Conservation (phyloP, 495 filamentous ascomycete genomes). For the Neurospora intermedia region DNA sequence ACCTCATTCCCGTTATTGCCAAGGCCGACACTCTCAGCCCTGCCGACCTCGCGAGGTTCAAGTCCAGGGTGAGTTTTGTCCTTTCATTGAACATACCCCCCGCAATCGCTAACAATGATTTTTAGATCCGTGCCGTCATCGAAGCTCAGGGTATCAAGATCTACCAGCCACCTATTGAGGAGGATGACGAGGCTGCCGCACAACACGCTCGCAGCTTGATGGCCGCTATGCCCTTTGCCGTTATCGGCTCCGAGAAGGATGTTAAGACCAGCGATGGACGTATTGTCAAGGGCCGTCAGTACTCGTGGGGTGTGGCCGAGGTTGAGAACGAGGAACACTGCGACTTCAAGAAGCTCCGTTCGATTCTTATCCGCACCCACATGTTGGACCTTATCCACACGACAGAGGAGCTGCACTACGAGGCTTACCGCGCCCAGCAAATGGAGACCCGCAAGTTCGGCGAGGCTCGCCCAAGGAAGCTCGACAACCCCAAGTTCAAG, state of each 20-base stretch:
- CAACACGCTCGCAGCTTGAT: conserved; percentile 88
- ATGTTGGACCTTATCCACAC: conserved; percentile 99
- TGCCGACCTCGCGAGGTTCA: conserved; percentile 80
- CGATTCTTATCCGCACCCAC: conserved; percentile 98
- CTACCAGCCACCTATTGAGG: conserved; percentile 92
- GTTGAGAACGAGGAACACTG: conserved; percentile 99
- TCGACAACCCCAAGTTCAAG: conserved; percentile 99
- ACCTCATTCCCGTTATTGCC: conserved; percentile 94
- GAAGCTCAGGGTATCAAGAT: conserved; percentile 99
- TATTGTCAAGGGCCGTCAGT: conserved; percentile 97
- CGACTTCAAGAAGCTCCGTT: conserved; percentile 99
- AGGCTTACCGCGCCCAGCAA: conserved; percentile 95
- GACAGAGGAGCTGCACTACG: conserved; percentile 97
- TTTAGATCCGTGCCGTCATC: conserved; percentile 83
- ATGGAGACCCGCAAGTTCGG: conserved; percentile 99
- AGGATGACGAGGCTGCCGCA: conserved; percentile 93
- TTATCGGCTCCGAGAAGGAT: conserved; percentile 98
- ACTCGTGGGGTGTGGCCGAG: conserved; percentile 97
- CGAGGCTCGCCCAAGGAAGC: conserved; percentile 90
- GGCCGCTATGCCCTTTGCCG: conserved; percentile 95
- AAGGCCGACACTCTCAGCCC: conserved; percentile 98
- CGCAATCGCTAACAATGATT: not conserved
- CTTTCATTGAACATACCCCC: not conserved
- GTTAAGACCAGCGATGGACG: conserved; percentile 92
- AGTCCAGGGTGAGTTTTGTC: conserved; percentile 60